Conservation (phyloP, 352 stramenopile genomes). For the Globisporangium yorkense region DNA sequence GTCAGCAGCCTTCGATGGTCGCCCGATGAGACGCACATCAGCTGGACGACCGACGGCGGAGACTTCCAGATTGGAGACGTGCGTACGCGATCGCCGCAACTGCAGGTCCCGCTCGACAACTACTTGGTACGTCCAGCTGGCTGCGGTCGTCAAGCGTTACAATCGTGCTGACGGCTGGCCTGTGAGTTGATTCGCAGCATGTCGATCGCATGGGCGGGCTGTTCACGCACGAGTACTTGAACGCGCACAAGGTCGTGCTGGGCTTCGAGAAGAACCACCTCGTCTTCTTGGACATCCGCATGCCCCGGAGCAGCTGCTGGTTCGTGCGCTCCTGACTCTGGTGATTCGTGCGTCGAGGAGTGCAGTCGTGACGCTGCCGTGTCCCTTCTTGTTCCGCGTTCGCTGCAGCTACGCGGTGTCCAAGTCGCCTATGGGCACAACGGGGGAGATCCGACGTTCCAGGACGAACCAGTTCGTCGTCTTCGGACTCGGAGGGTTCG, state of each 20-base stretch:
- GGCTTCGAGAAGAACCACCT: slow-evolving; percentile 62
- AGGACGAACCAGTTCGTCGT: slow-evolving; percentile 36
- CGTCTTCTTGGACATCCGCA: slow-evolving; percentile 60
- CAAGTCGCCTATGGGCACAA: slow-evolving; percentile 33
- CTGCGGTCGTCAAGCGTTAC: not conserved
- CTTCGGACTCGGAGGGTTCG: slow-evolving; percentile 62
- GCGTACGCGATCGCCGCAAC: slow-evolving; percentile 26
- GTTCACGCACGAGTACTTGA: slow-evolving; percentile 72
- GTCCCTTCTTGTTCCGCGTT: not conserved
- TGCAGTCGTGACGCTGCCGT: not conserved
- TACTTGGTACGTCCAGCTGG: slow-evolving; percentile 19
- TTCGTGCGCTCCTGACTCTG: not conserved
- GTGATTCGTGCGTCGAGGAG: too few species aligned
- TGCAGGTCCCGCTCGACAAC: slow-evolving; percentile 29
- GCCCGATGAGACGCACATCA: slow-evolving; percentile 36
- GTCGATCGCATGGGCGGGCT: slow-evolving; percentile 44
- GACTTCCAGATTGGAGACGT: slow-evolving; percentile 65
- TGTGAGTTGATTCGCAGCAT: slow-evolving; percentile 15
- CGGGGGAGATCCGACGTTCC: slow-evolving; percentile 58
- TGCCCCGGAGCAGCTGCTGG: slow-evolving; percentile 39
- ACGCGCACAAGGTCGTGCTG: slow-evolving; percentile 39
- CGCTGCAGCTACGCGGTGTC: slow-evolving; percentile 37
- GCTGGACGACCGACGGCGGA: slow-evolving; percentile 78
- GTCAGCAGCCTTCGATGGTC: slow-evolving; percentile 79
- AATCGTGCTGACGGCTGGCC: too few species aligned